A percentile compares a stretch with the other conserved stretches of the same genome.
Conservation (phyloP, 805 yeast genomes). For the Cyberlindnera euphorbiae region DNA sequence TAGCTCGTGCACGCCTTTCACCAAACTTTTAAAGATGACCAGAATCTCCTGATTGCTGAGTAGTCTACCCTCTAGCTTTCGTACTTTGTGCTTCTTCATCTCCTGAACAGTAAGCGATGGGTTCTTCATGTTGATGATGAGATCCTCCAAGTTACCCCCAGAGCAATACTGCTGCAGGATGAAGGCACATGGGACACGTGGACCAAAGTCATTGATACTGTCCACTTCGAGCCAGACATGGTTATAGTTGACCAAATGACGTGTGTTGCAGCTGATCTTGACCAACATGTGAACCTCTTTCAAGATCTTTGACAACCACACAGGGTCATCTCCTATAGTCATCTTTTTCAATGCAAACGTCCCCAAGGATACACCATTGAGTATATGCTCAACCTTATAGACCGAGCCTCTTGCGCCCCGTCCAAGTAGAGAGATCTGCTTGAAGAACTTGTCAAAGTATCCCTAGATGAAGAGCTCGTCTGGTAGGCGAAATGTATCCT, state of each 20-base stretch:
- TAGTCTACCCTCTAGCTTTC: constrained; percentile 26
- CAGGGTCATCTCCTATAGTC: constrained; percentile 71
- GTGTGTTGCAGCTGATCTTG: constrained; percentile 39
- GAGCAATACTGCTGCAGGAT: constrained; percentile 83
- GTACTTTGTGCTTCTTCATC: constrained; percentile 32
- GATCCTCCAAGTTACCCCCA: constrained; percentile 81
- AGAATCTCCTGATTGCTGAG: constrained; percentile 59
- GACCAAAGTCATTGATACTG: constrained; percentile 45
- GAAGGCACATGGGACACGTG: constrained; percentile 65
- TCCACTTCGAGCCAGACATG: constrained; percentile 89
- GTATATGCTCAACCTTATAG: constrained; percentile 74
- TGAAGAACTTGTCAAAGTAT: constrained; percentile 71
- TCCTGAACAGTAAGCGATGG: constrained; percentile 35
- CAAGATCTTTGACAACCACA: constrained; percentile 64
- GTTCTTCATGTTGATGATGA: constrained; percentile 35
- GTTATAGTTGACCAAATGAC: constrained; percentile 75
- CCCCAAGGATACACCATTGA: constrained; percentile 69
- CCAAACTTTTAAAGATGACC: constrained; percentile 61
- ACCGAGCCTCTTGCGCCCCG: constrained; percentile 85
- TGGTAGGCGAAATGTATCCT: constrained; percentile 32
- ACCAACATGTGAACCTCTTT: constrained; percentile 73
- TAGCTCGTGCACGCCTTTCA: constrained; percentile 64
- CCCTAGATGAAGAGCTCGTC: constrained; percentile 71
- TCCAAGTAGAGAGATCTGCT: constrained; percentile 56
- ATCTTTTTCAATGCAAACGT: constrained; percentile 81